A percentile compares a stretch with the other conserved stretches of the same genome.
phyloP scores from a whole-genome alignment of 2,329 filamentous ascomycete genomes.

The Hypoxylon sp. region DNA sequence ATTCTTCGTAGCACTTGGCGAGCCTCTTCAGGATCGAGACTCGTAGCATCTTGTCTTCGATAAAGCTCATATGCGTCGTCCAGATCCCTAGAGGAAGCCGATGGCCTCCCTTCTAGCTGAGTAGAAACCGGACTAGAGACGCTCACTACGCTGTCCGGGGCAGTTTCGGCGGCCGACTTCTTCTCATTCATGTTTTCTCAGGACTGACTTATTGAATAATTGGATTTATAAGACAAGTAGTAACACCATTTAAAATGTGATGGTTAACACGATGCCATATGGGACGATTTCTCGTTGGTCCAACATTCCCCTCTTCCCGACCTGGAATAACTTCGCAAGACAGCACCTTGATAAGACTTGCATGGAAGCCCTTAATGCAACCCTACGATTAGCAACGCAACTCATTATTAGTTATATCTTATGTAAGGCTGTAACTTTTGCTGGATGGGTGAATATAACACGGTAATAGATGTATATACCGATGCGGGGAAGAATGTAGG shows the following conservation, averaged over 20 bases:
- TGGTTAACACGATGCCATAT: not conserved
- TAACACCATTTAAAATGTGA: not conserved
- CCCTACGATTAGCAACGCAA: slow-evolving; percentile 27
- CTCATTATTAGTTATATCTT: slow-evolving; percentile 7
- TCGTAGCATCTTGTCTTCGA: slow-evolving; percentile 48
- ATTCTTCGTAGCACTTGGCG: slow-evolving; percentile 52
- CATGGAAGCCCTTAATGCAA: slow-evolving; percentile 25
- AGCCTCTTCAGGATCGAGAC: slow-evolving; percentile 50
- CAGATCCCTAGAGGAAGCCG: slow-evolving; percentile 49
- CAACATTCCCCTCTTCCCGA: not conserved
- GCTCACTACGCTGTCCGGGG: slow-evolving; percentile 1
- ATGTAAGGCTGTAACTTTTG: not conserved
- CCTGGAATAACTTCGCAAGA: not conserved
- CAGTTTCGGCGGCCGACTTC: slow-evolving; percentile 15
- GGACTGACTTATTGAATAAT: not conserved
- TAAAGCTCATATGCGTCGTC: slow-evolving; percentile 57
- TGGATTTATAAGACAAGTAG: not conserved
- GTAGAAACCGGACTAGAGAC: slow-evolving; percentile 7
- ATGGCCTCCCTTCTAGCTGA: slow-evolving; percentile 29
- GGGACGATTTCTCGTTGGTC: not conserved
- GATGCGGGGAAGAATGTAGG: slow-evolving; percentile 26
- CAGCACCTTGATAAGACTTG: slow-evolving; percentile 24
- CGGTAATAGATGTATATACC: slow-evolving; percentile 22
- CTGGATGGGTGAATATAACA: slow-evolving; percentile 7
- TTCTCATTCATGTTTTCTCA: slow-evolving; percentile 43